A percentile compares a stretch with the other conserved stretches of the same genome.
Conservation (phyloP, 257 asterid species). For the Handroanthus guayacan region DNA sequence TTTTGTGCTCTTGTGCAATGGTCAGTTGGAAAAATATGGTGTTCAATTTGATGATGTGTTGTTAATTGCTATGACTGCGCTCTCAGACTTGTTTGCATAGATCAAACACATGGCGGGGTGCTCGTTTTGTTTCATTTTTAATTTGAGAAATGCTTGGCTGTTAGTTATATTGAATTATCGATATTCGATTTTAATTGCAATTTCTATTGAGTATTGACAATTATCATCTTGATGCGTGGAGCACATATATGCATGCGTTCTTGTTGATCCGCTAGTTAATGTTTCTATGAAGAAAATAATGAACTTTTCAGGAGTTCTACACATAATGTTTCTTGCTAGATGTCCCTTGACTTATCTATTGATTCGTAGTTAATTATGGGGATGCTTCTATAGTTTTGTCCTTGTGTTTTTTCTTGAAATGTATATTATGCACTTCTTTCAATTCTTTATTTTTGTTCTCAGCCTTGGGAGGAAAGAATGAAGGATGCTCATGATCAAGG, state of each 20-base stretch:
- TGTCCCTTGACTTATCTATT: constrained; percentile 6
- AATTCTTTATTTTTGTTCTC: constrained; percentile 30
- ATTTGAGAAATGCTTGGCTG: neutral
- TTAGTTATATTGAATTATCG: constrained; percentile 29
- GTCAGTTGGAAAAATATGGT: constrained; percentile 26
- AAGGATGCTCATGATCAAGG: constrained; percentile 65
- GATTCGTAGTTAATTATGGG: constrained; percentile 1
- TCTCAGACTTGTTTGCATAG: neutral
- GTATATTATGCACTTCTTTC: neutral
- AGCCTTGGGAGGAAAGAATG: constrained; percentile 79
- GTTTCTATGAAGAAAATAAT: neutral
- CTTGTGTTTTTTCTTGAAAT: constrained; percentile 20
- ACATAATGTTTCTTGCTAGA: constrained; percentile 8
- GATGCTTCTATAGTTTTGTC: constrained; percentile 1
- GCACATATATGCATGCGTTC: neutral
- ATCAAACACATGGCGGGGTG: neutral
- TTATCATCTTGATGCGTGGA: constrained; percentile 1
- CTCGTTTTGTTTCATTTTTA: constrained; percentile 14
- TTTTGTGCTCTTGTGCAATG: constrained; percentile 24
- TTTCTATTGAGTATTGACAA: too few relatives aligned
- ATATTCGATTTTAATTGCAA: neutral
- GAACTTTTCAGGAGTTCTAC: neutral
- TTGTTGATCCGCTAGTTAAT: neutral
- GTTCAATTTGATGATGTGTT: constrained; percentile 11
- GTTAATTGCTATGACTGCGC: constrained; percentile 8